Evolutionary conservation across 371 early-diverging fungal genomes (phyloP).

Genomic region (Amoeboaphelidium occidentale): DNA sequence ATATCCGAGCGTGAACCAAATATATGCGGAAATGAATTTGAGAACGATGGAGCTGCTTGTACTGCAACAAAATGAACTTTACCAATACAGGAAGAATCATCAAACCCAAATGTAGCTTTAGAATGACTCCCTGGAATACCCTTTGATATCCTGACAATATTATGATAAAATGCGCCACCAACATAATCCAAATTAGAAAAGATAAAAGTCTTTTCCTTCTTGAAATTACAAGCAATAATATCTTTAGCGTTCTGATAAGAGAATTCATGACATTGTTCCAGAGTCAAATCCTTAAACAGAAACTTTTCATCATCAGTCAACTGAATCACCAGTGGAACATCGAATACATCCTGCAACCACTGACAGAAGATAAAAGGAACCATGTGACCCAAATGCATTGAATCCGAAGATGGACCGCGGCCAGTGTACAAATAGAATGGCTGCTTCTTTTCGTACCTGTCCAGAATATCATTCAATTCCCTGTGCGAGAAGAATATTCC

Average conservation of each 20-base stretch:
- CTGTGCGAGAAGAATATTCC: conserved; percentile 96
- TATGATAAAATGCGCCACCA: conserved; percentile 72
- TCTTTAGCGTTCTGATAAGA: conserved; percentile 79
- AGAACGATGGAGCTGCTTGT: conserved; percentile 86
- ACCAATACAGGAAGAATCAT: conserved; percentile 62
- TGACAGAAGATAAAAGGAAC: conserved; percentile 96
- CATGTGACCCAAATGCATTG: conserved; percentile 98
- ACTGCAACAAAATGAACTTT: conserved; percentile 73
- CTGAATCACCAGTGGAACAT: conserved; percentile 91
- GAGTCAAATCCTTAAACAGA: conserved; percentile 77
- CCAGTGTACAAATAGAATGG: conserved; percentile 98
- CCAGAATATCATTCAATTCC: conserved; percentile 70
- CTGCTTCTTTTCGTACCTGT: conserved; percentile 73
- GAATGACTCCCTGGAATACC: conserved; percentile 59
- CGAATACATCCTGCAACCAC: conserved; percentile 95
- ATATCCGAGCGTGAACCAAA: conserved; percentile 72
- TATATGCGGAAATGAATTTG: conserved; percentile 81
- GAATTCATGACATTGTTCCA: conserved; percentile 62
- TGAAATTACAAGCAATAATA: conserved; percentile 95
- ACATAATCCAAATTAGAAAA: conserved; percentile 85
- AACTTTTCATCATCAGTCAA: conserved; percentile 99
- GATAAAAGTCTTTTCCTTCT: conserved; percentile 95
- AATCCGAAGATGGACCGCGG: conserved; percentile 88
- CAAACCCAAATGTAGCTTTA: conserved; percentile 78
- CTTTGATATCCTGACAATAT: conserved; percentile 62